Conservation (phyloP, 148 eudicot genomes). For the Camellia lanceoleosa region DNA sequence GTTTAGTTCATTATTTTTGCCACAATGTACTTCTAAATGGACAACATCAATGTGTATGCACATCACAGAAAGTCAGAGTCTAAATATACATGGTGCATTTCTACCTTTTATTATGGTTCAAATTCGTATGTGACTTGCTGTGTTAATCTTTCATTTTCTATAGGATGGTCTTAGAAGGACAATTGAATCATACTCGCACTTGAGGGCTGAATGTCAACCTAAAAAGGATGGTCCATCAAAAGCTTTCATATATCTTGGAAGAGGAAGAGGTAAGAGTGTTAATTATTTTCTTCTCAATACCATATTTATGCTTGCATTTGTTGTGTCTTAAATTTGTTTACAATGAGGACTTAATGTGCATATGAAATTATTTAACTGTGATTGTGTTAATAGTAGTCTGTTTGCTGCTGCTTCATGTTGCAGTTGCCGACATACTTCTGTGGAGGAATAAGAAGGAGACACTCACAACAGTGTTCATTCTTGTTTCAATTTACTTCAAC, state of each 20-base stretch:
- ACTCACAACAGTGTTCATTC: conserved; percentile 32
- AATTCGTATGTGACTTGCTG: not conserved
- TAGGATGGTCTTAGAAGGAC: conserved; percentile 94
- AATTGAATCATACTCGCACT: conserved; percentile 84
- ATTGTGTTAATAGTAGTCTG: not conserved
- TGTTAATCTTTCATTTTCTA: conserved; percentile 18
- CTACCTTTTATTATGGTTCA: not conserved
- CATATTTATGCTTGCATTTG: not conserved
- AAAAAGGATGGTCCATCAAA: conserved; percentile 72
- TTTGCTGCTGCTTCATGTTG: conserved; percentile 19
- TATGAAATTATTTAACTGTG: not conserved
- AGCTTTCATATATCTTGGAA: conserved; percentile 64
- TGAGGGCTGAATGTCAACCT: conserved; percentile 62
- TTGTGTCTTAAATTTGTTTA: not conserved
- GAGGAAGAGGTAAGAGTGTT: conserved; percentile 53
- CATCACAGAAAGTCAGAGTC: not conserved
- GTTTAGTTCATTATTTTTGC: no score
- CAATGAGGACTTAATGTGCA: not conserved
- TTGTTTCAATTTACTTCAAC: conserved; percentile 62
- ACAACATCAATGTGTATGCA: not conserved
- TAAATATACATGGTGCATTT: not conserved
- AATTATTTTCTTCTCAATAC: conserved; percentile 9
- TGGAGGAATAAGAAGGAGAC: conserved; percentile 70
- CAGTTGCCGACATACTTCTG: conserved; percentile 83
- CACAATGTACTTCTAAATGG: not conserved